Evolutionary conservation across 2,329 filamentous ascomycete species (phyloP).

Genomic region (Chaetomium globosum): DNA sequence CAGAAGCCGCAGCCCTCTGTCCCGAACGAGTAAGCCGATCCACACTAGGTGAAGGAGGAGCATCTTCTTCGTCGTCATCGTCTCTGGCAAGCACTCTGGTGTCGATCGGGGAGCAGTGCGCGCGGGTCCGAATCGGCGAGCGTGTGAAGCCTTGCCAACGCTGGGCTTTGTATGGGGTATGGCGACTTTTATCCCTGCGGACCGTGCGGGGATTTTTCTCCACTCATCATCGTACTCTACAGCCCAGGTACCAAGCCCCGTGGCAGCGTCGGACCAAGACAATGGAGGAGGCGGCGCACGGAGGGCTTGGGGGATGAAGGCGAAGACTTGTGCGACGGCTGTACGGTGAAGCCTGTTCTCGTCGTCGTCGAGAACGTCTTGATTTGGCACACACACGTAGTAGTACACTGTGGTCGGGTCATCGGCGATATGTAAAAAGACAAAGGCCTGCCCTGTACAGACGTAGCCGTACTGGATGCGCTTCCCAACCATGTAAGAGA

Average conservation of each 20-base stretch:
- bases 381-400: conserved; percentile 41
- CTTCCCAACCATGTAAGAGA: conserved; percentile 46
- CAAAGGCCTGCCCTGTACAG: conserved; percentile 41
- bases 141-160: conserved; percentile 40
- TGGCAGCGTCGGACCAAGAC: conserved; percentile 41
- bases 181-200: conserved; percentile 32
- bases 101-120: conserved; percentile 30
- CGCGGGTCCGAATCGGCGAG: conserved; percentile 41
- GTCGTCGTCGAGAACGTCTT: conserved; percentile 43
- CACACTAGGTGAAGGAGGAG: conserved; percentile 29
- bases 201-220: conserved; percentile 35
- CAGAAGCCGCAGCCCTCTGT: conserved; percentile 21
- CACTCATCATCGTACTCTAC: conserved; percentile 43
- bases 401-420: conserved; percentile 43
- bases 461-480: conserved; percentile 44
- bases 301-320: conserved; percentile 44
- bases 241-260: conserved; percentile 41
- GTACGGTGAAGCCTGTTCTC: conserved; percentile 43
- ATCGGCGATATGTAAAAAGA: conserved; percentile 44
- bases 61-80: conserved; percentile 32
- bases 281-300: conserved; percentile 36
- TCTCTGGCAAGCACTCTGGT: conserved; percentile 13
- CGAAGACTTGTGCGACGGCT: conserved; percentile 45
- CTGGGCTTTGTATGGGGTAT: conserved; percentile 37
- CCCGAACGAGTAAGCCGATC: conserved; percentile 23